A percentile compares a stretch with the other conserved stretches of the same genome.
These are phyloP conservation scores for Epicoccum sorghinum DNA, from an alignment of 2,329 filamentous ascomycete species.

Conservation along the genomic window DNA sequence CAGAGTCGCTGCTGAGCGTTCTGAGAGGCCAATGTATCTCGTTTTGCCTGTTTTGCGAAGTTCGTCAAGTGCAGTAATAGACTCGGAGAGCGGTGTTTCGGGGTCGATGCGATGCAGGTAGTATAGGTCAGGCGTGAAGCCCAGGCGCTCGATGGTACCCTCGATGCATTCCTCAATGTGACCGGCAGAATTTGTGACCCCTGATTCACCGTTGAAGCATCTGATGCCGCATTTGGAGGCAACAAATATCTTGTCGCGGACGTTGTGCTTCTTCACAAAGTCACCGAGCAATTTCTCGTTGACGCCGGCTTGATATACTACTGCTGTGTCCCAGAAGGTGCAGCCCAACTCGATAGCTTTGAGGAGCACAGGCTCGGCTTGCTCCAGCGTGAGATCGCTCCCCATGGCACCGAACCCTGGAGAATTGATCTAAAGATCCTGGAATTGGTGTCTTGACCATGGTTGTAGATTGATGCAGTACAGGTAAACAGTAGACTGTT, in stretches of 20 bases:
- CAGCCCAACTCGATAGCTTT: slow-evolving; percentile 57
- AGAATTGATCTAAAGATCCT: slow-evolving; percentile 50
- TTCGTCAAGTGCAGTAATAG: slow-evolving; percentile 54
- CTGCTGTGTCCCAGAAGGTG: slow-evolving; percentile 58
- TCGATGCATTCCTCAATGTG: slow-evolving; percentile 49
- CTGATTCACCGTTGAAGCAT: slow-evolving; percentile 43
- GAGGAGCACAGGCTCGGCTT: slow-evolving; percentile 58
- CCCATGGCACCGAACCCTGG: slow-evolving; percentile 65
- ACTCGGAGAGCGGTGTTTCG: slow-evolving; percentile 48
- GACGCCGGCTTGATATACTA: slow-evolving; percentile 29
- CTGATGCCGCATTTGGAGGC: slow-evolving; percentile 40
- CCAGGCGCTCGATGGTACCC: slow-evolving; percentile 47
- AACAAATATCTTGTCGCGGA: slow-evolving; percentile 34
- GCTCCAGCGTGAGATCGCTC: slow-evolving; percentile 46
- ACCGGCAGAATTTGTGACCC: slow-evolving; percentile 46
- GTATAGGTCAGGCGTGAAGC: slow-evolving; percentile 50
- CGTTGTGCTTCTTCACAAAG: slow-evolving; percentile 35
- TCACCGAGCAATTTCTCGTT: slow-evolving; percentile 38
- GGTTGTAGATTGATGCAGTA: background rate
- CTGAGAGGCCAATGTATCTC: slow-evolving; percentile 54
- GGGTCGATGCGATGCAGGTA: slow-evolving; percentile 50
- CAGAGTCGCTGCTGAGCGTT: slow-evolving; percentile 51
- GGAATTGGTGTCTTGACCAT: slow-evolving; percentile 32
- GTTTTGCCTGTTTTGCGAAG: slow-evolving; percentile 54
- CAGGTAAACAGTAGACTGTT: background rate